Base-by-base conservation (phyloP, 805 yeast genomes). In the Sugiyamaella americana region DNA sequence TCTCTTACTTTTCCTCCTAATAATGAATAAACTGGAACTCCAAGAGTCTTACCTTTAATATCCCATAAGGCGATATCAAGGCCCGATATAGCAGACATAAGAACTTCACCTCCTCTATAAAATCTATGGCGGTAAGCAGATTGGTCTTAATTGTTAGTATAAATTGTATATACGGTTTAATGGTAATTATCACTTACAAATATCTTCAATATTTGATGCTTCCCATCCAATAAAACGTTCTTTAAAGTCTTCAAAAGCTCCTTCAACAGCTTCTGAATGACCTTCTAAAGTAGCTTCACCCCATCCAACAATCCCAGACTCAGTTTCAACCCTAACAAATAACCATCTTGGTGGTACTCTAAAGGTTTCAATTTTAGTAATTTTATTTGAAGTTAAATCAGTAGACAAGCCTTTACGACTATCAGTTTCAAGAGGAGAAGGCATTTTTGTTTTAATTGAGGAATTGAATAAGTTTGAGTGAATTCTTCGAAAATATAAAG, bases 51-150 rank as follows among this genome's bases (percentile, higher is more conserved):
- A 23, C 65, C 65, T 50, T 61, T 61, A 44, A 61, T 51, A 44
- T 61, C 65, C 65, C 65, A 61, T 37, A 61, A 51, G 3, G 65
- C 65, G 40, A 61, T 61, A 47, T 61, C 65, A 23, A 61, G 55
- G 5, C 65, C 65, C 21, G 65, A 44, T 2, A 61, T 45, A 13
- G 65, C 65, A 18, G 65, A 61, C 60, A 58, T 58, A 41, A 61
- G 48, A 26, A 61, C 65, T n/a, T 51, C 53, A 13, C 65, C 65
- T 5, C 65, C 65, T 16, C 65, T 53, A 52, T 61, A 61, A 49
- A 61, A 61, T 22, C 65, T 49, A 34, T 59, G 62, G 6, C 65
- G 54, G 50, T 58, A 61, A 16, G 63, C 63, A 13, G 44, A 38
- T 34, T 50, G 53, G 20, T 43, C 44, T 41, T 16, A 13, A 41